phyloP scores from a whole-genome alignment of 495 filamentous ascomycete genomes.

The Penicillium alfredii region DNA sequence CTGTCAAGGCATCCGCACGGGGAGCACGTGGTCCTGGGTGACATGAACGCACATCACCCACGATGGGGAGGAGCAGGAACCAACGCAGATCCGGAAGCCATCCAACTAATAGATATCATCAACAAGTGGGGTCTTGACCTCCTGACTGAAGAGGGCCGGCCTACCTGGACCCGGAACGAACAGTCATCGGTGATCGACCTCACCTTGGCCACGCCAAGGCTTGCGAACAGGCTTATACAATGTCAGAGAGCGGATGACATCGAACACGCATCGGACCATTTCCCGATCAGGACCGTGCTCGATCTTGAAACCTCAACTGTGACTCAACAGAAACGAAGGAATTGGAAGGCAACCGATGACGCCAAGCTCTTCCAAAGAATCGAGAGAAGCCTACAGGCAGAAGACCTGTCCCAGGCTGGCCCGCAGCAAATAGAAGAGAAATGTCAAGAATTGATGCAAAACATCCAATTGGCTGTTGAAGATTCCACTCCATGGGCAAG shows the following conservation, averaged over 20 bases:
- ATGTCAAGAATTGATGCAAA: background rate
- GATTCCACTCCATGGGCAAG: constrained; percentile 6
- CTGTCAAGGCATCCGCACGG: constrained; percentile 1
- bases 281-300: constrained; percentile 6
- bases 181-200: constrained; percentile 9
- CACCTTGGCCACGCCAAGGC: constrained; percentile 4
- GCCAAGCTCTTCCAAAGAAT: background rate
- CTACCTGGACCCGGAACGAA: constrained; percentile 1
- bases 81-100: constrained; percentile 3
- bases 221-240: background rate
- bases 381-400: background rate
- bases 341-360: constrained; percentile 1
- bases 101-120: constrained; percentile 4
- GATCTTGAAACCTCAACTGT: constrained; percentile 3
- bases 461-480: constrained; percentile 1
- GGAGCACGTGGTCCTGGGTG: constrained; percentile 10
- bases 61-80: constrained; percentile 7
- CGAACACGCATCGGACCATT: constrained; percentile 10
- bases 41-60: constrained; percentile 12
- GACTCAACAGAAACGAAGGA: constrained; percentile 1
- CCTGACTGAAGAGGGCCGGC: constrained; percentile 1
- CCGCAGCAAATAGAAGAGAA: background rate
- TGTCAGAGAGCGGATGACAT: constrained; percentile 7
- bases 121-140: constrained; percentile 4
- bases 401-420: background rate